Conservation (phyloP, 495 filamentous ascomycete genomes). For the Penicillium subrubescens region DNA sequence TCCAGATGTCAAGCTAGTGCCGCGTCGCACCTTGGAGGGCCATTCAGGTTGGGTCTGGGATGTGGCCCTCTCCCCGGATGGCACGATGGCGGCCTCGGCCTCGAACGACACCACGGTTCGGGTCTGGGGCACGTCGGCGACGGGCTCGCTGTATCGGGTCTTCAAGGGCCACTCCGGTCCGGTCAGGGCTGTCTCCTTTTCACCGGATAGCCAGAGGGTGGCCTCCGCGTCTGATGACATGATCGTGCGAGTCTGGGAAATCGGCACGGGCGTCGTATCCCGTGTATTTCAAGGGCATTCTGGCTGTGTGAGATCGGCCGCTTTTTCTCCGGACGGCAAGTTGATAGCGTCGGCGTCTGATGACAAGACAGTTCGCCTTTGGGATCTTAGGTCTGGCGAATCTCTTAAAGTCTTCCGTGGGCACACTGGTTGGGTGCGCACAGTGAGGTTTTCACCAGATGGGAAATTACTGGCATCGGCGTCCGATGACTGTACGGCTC, state of each 20-base stretch:
- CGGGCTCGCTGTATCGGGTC: slow-evolving; percentile 21
- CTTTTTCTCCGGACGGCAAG: slow-evolving; percentile 30
- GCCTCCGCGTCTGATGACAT: slow-evolving; percentile 11
- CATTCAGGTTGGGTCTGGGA: slow-evolving; percentile 22
- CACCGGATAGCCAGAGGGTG: slow-evolving; percentile 2
- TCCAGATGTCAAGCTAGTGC: slow-evolving; percentile 11
- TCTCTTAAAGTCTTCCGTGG: slow-evolving; percentile 14
- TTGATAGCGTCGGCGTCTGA: slow-evolving; percentile 28
- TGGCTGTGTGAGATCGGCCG: slow-evolving; percentile 14
- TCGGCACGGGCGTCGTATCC: slow-evolving; percentile 21
- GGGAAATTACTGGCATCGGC: slow-evolving; percentile 21
- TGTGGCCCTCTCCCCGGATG: slow-evolving; percentile 33
- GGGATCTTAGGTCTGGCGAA: slow-evolving; percentile 29
- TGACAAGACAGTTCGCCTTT: slow-evolving; percentile 38
- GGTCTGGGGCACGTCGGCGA: slow-evolving; percentile 34
- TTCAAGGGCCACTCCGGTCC: slow-evolving; percentile 20
- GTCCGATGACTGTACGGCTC: slow-evolving; percentile 30
- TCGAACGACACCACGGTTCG: slow-evolving; percentile 29
- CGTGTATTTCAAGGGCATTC: slow-evolving; percentile 21
- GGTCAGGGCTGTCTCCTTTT: slow-evolving; percentile 10
- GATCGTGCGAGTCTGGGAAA: slow-evolving; percentile 10
- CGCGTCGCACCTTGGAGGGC: slow-evolving; percentile 23
- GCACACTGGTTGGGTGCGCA: slow-evolving; percentile 13
- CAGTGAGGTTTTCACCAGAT: slow-evolving; percentile 28
- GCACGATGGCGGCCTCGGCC: slow-evolving; percentile 31